Percentiles rank a stretch among this genome's conserved stretches.
Conservation (phyloP, 768 basidiomycete genomes). For the Xerocomus brunneocitrinus region DNA sequence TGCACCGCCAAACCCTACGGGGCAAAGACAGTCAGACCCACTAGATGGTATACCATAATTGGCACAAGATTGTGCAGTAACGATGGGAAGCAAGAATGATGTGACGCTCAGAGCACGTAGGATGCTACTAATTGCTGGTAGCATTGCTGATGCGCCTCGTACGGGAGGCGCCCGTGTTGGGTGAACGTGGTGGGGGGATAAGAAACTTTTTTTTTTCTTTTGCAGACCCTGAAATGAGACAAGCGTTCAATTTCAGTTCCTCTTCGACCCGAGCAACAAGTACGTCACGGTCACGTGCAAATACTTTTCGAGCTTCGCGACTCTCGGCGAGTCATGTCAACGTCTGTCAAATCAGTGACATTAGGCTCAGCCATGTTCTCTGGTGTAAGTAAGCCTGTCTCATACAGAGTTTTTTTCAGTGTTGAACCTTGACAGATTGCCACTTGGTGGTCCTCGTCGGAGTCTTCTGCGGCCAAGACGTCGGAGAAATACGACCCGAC, state of each 20-base stretch:
- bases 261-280: neutral
- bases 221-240: neutral
- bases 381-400: constrained; percentile 27
- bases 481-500: constrained; percentile 61
- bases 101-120: constrained; percentile 9
- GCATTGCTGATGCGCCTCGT: constrained; percentile 7
- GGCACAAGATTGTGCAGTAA: constrained; percentile 23
- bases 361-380: constrained; percentile 36
- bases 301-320: neutral
- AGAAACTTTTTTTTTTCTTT: neutral
- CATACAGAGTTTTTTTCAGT: neutral
- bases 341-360: too few relatives aligned
- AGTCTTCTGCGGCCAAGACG: constrained; percentile 25
- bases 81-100: constrained; percentile 10
- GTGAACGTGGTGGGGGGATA: neutral
- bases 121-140: neutral
- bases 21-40: constrained; percentile 57
- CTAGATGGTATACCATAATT: constrained; percentile 22
- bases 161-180: neutral
- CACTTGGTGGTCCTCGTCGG: constrained; percentile 51
- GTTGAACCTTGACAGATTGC: constrained; percentile 35
- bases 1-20: constrained; percentile 73
- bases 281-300: neutral
- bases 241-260: neutral
- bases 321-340: neutral